Evolutionary conservation across 345 rosid genomes (phyloP).

Genomic region (Gossypium arboreum): DNA sequence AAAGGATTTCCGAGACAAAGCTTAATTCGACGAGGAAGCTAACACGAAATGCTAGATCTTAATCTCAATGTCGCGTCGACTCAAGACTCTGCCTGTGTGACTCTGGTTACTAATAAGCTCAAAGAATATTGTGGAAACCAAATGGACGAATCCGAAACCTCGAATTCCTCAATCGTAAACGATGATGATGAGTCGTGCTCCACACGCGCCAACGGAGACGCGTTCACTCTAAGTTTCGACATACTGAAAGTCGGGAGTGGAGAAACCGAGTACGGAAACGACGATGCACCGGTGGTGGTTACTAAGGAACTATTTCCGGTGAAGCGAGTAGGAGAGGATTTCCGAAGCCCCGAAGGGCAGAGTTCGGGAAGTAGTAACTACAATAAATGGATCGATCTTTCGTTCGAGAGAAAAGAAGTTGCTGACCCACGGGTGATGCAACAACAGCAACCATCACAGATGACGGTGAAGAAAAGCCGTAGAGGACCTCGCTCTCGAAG

Average conservation of each 20-base stretch:
- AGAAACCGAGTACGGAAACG: constrained; percentile 19
- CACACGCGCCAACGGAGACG: constrained; percentile 39
- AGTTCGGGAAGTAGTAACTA: constrained; percentile 31
- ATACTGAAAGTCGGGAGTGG: constrained; percentile 52
- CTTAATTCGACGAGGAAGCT: background rate
- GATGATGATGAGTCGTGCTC: constrained; percentile 74
- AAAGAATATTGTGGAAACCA: constrained; percentile 41
- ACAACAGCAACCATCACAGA: constrained; percentile 44
- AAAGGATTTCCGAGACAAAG: background rate
- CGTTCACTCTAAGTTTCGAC: constrained; percentile 56
- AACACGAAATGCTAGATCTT: constrained; percentile 74
- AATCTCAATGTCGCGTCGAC: constrained; percentile 56
- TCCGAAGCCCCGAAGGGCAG: constrained; percentile 27
- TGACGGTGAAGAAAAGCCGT: constrained; percentile 67
- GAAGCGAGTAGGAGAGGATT: constrained; percentile 26
- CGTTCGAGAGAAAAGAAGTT: constrained; percentile 32
- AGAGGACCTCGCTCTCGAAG: constrained; percentile 95
- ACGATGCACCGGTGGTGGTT: constrained; percentile 16
- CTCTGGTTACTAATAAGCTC: constrained; percentile 26
- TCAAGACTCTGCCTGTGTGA: constrained; percentile 41
- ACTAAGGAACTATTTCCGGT: constrained; percentile 72
- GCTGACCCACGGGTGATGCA: constrained; percentile 38
- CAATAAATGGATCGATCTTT: constrained; percentile 47
- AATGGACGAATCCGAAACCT: constrained; percentile 62
- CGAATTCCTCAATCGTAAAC: constrained; percentile 54